phyloP scores from a whole-genome alignment of 768 basidiomycete species.

The Antrodiella citrinella region DNA sequence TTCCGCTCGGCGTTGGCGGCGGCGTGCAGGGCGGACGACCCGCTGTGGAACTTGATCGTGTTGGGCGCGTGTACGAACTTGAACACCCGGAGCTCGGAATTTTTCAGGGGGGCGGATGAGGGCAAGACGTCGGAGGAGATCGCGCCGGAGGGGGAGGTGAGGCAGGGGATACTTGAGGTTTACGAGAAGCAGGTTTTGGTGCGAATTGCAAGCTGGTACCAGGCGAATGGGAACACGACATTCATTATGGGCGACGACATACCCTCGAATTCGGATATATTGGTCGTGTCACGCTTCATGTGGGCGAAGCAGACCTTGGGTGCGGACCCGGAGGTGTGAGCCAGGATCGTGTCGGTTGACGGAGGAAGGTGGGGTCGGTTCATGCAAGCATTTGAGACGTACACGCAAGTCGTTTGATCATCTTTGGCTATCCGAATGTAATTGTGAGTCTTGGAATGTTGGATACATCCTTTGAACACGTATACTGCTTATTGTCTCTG shows the following conservation, averaged over 20 bases:
- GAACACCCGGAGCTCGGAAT: slow-evolving; percentile 20
- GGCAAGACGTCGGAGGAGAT: neutral
- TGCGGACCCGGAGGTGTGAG: slow-evolving; percentile 35
- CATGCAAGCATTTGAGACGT: slow-evolving; percentile 23
- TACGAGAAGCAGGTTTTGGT: neutral
- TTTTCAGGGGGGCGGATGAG: slow-evolving; percentile 19
- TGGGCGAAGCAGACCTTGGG: slow-evolving; percentile 27
- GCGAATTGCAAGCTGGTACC: neutral
- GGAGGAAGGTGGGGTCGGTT: slow-evolving; percentile 32
- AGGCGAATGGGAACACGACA: neutral
- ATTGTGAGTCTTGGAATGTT: too few species aligned
- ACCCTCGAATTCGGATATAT: slow-evolving; percentile 28
- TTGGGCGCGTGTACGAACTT: slow-evolving; percentile 3
- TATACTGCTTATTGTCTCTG: too few species aligned
- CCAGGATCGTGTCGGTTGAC: slow-evolving; percentile 28
- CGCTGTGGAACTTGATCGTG: neutral
- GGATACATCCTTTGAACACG: too few species aligned
- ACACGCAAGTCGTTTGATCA: slow-evolving; percentile 10
- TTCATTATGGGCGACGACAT: slow-evolving; percentile 19
- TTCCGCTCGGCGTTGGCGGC: slow-evolving; percentile 16
- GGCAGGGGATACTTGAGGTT: too few species aligned
- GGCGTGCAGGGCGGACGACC: neutral
- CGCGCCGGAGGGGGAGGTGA: neutral
- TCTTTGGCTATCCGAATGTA: neutral
- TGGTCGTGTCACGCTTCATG: slow-evolving; percentile 25